Evolutionary conservation across 2,329 filamentous ascomycete genomes (phyloP).

Genomic region (Fusarium palustre): DNA sequence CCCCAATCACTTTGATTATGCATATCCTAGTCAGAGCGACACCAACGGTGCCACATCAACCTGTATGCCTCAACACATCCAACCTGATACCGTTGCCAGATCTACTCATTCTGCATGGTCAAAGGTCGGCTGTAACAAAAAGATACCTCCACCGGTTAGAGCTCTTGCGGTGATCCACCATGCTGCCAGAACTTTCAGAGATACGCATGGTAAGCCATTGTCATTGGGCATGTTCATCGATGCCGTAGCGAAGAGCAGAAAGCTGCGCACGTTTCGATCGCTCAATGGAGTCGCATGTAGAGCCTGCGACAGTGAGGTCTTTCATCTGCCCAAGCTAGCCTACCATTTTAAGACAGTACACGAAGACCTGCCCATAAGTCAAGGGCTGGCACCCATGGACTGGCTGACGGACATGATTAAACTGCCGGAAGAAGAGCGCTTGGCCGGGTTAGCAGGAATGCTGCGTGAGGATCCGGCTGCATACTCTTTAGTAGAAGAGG

Average conservation of each 20-base stretch:
- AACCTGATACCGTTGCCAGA: constrained; percentile 65
- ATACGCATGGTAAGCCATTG: constrained; percentile 67
- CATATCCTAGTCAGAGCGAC: constrained; percentile 15
- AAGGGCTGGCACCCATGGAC: constrained; percentile 48
- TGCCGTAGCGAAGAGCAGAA: constrained; percentile 65
- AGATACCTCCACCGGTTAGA: constrained; percentile 71
- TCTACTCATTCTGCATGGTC: constrained; percentile 73
- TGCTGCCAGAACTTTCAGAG: constrained; percentile 67
- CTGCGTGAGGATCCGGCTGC: constrained; percentile 51
- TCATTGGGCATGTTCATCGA: constrained; percentile 70
- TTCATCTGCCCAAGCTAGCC: constrained; percentile 70
- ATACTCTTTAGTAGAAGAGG: constrained; percentile 53
- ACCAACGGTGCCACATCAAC: constrained; percentile 2
- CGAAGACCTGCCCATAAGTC: constrained; percentile 45
- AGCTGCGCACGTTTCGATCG: constrained; percentile 67
- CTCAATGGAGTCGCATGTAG: constrained; percentile 67
- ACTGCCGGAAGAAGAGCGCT: constrained; percentile 51
- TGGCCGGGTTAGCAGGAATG: constrained; percentile 48
- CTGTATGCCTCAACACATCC: constrained; percentile 53
- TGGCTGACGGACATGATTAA: constrained; percentile 63
- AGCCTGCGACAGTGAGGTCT: constrained; percentile 61
- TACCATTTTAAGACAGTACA: constrained; percentile 66
- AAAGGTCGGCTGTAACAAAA: constrained; percentile 67
- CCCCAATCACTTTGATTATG: constrained; percentile 8
- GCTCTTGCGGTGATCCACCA: constrained; percentile 74